phyloP scores from a whole-genome alignment of 2,329 filamentous ascomycete genomes.

The Rutstroemia sp. region DNA sequence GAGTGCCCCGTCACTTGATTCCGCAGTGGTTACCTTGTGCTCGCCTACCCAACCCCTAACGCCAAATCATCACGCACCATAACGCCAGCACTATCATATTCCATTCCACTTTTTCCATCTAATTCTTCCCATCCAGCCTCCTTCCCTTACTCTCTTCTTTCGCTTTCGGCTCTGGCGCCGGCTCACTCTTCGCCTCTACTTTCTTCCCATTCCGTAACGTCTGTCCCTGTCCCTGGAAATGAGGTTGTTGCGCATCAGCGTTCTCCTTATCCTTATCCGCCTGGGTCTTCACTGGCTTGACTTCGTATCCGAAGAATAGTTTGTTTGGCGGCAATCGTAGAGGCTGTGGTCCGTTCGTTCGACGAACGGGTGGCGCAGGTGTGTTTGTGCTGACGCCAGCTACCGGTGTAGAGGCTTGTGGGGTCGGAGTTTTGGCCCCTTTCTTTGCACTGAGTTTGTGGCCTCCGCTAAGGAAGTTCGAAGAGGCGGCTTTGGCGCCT shows the following conservation, averaged over 20 bases:
- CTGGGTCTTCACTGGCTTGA: slow-evolving; percentile 79
- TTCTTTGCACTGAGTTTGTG: slow-evolving; percentile 82
- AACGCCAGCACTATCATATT: background rate
- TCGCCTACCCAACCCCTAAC: background rate
- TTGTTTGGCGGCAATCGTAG: slow-evolving; percentile 80
- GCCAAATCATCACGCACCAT: background rate
- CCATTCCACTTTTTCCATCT: background rate
- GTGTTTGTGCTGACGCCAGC: slow-evolving; percentile 42
- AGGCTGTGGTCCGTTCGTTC: slow-evolving; percentile 76
- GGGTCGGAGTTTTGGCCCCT: slow-evolving; percentile 64
- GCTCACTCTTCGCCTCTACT: slow-evolving; percentile 22
- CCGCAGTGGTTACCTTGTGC: background rate
- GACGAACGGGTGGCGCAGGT: slow-evolving; percentile 29
- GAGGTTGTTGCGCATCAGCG: slow-evolving; percentile 58
- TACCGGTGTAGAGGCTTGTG: slow-evolving; percentile 67
- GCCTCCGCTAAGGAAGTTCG: slow-evolving; percentile 73
- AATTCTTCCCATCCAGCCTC: slow-evolving; percentile 17
- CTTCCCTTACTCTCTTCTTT: slow-evolving; percentile 13
- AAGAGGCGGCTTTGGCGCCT: slow-evolving; percentile 56
- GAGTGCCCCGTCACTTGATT: too few relatives aligned
- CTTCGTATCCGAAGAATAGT: slow-evolving; percentile 92
- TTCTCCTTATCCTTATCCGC: slow-evolving; percentile 62
- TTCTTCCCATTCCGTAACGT: slow-evolving; percentile 69
- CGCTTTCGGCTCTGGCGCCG: slow-evolving; percentile 9
- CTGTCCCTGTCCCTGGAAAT: slow-evolving; percentile 79